Conservation (phyloP, 139 green algal genomes). For the Edaphochlamys debaryana region DNA sequence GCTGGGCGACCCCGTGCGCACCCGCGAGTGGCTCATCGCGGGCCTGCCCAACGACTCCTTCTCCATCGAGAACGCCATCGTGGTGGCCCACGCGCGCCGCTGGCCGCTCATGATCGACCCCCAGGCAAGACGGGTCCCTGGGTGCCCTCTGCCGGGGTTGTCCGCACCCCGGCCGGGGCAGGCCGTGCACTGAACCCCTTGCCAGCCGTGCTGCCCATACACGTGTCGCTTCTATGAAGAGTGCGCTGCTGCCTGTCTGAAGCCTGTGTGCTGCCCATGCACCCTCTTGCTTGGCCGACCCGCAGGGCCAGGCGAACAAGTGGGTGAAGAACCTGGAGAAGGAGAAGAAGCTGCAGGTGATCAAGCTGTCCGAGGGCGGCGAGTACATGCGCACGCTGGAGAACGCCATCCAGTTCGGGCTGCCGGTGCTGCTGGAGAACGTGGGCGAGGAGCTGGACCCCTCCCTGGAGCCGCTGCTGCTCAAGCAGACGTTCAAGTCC, state of each 20-base stretch:
- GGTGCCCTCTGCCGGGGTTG: too few relatives aligned
- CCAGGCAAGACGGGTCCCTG: conserved; percentile 33
- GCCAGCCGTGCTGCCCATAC: too few relatives aligned
- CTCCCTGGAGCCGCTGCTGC: conserved; percentile 78
- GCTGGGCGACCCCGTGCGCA: conserved; percentile 72
- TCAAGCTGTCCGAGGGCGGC: conserved; percentile 74
- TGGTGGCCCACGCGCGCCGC: conserved; percentile 69
- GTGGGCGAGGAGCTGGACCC: conserved; percentile 81
- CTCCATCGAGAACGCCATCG: conserved; percentile 81
- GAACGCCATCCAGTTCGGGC: conserved; percentile 84
- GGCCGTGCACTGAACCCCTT: too few relatives aligned
- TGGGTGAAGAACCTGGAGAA: conserved; percentile 81
- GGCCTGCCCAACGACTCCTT: conserved; percentile 77
- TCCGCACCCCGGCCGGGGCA: too few relatives aligned
- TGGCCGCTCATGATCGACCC: conserved; percentile 81
- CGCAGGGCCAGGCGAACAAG: conserved; percentile 82
- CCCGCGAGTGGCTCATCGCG: conserved; percentile 73
- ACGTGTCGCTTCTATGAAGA: too few relatives aligned
- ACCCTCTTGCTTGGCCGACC: too few relatives aligned
- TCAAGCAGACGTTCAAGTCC: conserved; percentile 79
- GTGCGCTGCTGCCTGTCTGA: too few relatives aligned
- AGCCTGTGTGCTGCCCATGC: too few relatives aligned
- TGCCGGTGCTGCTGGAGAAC: conserved; percentile 80
- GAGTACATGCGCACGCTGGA: conserved; percentile 80
- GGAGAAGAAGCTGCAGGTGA: conserved; percentile 62